Percentiles rank a stretch among this genome's conserved stretches.
These are phyloP conservation scores for Stemphylium beticola DNA, from an alignment of 2,329 filamentous ascomycete species.

Conservation along the genomic window DNA sequence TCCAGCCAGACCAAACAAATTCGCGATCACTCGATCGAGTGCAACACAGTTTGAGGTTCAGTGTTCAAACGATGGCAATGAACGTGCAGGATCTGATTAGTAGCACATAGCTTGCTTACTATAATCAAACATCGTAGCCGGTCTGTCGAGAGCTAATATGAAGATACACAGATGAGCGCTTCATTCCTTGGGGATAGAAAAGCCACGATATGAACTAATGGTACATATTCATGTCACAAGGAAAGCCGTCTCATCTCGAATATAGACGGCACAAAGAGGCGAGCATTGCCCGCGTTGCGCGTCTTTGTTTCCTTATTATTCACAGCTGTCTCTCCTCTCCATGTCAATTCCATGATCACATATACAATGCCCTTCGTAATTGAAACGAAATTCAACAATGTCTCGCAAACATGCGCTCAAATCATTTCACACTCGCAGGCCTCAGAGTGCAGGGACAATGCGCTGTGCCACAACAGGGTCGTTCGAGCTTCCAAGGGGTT, in stretches of 20 bases:
- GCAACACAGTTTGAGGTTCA: not conserved
- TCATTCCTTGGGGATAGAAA: not conserved
- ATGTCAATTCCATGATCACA: not conserved
- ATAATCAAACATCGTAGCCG: not conserved
- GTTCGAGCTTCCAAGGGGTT: too few relatives aligned
- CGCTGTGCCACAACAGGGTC: not conserved
- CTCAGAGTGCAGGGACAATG: not conserved
- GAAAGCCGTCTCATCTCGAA: too few relatives aligned
- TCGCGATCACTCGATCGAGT: not conserved
- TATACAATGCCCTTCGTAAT: conserved; percentile 1
- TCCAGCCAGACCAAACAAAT: not conserved
- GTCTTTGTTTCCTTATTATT: conserved; percentile 6
- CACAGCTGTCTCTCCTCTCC: not conserved
- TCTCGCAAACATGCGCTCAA: not conserved
- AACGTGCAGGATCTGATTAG: not conserved
- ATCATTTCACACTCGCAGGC: not conserved
- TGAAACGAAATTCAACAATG: not conserved
- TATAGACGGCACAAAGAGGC: not conserved
- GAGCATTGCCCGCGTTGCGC: not conserved
- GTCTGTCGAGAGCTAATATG: not conserved
- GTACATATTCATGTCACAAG: too few relatives aligned
- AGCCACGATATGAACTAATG: too few relatives aligned
- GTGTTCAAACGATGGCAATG: not conserved
- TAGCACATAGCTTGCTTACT: too few relatives aligned
- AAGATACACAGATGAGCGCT: not conserved